Conservation (phyloP, 2,329 filamentous ascomycete species). For the Diplodia scrobiculata region DNA sequence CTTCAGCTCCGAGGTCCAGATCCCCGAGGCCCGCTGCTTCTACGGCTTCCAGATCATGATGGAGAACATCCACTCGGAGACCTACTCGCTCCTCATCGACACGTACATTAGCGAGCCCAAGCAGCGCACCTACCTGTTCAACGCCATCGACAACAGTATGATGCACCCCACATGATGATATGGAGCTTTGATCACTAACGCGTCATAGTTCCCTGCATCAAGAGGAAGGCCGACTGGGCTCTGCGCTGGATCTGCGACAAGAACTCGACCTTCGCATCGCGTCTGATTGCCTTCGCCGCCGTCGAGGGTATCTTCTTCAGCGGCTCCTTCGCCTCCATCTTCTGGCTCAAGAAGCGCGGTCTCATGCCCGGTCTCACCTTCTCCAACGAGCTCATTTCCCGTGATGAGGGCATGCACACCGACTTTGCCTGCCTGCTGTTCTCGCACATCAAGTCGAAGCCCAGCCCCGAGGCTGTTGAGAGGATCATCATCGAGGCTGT, state of each 20-base stretch:
- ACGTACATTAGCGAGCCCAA: conserved; percentile 98
- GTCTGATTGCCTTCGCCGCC: conserved; percentile 93
- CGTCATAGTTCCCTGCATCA: conserved; percentile 80
- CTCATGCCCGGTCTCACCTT: conserved; percentile 98
- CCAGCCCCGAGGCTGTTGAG: conserved; percentile 76
- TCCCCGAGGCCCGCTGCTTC: conserved; percentile 98
- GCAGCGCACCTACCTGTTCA: conserved; percentile 93
- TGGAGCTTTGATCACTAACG: conserved; percentile 37
- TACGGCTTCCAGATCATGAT: conserved; percentile 99
- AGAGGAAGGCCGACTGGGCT: conserved; percentile 98
- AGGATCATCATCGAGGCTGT: conserved; percentile 95
- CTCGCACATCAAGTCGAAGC: conserved; percentile 94
- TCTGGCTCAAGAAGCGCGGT: conserved; percentile 99
- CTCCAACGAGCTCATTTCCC: conserved; percentile 99
- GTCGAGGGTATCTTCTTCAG: conserved; percentile 99
- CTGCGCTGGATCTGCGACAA: conserved; percentile 92
- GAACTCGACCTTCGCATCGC: conserved; percentile 91
- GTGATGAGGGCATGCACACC: conserved; percentile 98
- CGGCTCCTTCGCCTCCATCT: conserved; percentile 97
- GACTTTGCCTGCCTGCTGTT: conserved; percentile 98
- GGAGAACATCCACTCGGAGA: conserved; percentile 99
- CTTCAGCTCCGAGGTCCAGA: conserved; percentile 94
- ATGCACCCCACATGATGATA: conserved; percentile 31
- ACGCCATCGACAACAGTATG: conserved; percentile 95
- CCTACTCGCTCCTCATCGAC: conserved; percentile 97